Evolutionary conservation across 768 basidiomycete genomes (phyloP).

Genomic region (Gloeophyllum trabeum): DNA sequence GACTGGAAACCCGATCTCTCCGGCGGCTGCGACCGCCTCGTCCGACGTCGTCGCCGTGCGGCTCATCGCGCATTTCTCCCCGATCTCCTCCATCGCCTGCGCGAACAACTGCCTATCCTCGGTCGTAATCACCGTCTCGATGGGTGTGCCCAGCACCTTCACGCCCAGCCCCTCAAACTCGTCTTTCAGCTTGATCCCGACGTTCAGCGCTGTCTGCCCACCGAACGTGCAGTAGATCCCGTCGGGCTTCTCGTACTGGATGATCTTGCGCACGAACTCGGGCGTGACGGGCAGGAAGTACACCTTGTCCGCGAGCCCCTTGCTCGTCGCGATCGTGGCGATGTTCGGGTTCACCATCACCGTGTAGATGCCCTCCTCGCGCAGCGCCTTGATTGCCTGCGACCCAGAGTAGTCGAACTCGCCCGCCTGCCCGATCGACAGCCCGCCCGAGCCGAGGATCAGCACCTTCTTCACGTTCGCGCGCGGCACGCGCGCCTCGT

Average conservation of each 20-base stretch:
- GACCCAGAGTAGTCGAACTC: conserved; percentile 99
- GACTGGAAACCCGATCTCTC: conserved; percentile 83
- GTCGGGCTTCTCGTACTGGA: conserved; percentile 97
- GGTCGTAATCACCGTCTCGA: conserved; percentile 93
- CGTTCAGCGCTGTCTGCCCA: conserved; percentile 93
- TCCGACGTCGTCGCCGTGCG: conserved; percentile 77
- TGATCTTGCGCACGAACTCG: conserved; percentile 96
- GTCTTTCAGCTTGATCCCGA: conserved; percentile 96
- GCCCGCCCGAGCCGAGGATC: conserved; percentile 92
- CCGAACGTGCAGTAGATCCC: conserved; percentile 99
- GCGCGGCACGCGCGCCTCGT: conserved; percentile 60
- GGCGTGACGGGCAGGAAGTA: conserved; percentile 98
- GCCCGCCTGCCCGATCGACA: conserved; percentile 97
- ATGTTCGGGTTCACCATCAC: conserved; percentile 99
- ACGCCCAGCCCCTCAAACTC: conserved; percentile 87
- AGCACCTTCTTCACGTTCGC: conserved; percentile 85
- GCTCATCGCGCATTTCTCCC: conserved; percentile 90
- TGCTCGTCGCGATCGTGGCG: conserved; percentile 95
- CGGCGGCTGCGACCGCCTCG: conserved; percentile 78
- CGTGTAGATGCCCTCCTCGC: conserved; percentile 98
- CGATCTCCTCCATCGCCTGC: conserved; percentile 88
- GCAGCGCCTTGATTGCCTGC: conserved; percentile 98
- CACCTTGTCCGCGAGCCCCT: conserved; percentile 97
- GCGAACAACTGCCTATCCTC: conserved; percentile 96
- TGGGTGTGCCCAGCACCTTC: conserved; percentile 91